phyloP scores from a whole-genome alignment of 495 filamentous ascomycete genomes.

The Aspergillus taichungensis region DNA sequence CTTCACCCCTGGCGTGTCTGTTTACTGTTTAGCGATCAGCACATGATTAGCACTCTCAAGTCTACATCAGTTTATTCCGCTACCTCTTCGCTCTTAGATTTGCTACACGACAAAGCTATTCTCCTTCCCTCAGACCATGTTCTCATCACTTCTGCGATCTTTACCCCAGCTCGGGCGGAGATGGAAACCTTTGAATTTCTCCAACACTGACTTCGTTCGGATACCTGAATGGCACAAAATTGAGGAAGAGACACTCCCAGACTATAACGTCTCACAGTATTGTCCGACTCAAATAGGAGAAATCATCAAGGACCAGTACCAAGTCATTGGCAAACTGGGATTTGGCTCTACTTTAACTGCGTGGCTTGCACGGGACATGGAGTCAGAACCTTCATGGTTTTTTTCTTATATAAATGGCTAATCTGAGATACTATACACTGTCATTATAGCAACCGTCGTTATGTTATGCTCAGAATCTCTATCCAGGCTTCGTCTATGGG shows the following conservation, averaged over 20 bases:
- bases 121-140: neutral
- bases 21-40: too few relatives aligned
- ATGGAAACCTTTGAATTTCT: constrained; percentile 18
- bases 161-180: constrained; percentile 10
- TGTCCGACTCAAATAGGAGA: constrained; percentile 31
- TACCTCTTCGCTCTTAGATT: too few relatives aligned
- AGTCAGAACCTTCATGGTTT: constrained; percentile 12
- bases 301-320: constrained; percentile 26
- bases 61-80: too few relatives aligned
- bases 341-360: constrained; percentile 26
- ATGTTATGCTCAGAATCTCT: constrained; percentile 29
- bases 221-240: constrained; percentile 5
- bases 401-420: neutral
- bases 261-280: constrained; percentile 22
- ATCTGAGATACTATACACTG: neutral
- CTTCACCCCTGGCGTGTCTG: too few relatives aligned
- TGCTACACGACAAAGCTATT: too few relatives aligned
- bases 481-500: constrained; percentile 19
- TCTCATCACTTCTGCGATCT: constrained; percentile 11
- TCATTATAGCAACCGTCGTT: constrained; percentile 7
- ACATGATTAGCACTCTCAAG: too few relatives aligned
- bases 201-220: constrained; percentile 11
- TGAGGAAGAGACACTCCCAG: constrained; percentile 19
- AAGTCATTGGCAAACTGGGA: constrained; percentile 29
- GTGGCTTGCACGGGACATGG: constrained; percentile 26